phyloP scores from a whole-genome alignment of 2,329 filamentous ascomycete species.

The Samsoniella hepiali region DNA sequence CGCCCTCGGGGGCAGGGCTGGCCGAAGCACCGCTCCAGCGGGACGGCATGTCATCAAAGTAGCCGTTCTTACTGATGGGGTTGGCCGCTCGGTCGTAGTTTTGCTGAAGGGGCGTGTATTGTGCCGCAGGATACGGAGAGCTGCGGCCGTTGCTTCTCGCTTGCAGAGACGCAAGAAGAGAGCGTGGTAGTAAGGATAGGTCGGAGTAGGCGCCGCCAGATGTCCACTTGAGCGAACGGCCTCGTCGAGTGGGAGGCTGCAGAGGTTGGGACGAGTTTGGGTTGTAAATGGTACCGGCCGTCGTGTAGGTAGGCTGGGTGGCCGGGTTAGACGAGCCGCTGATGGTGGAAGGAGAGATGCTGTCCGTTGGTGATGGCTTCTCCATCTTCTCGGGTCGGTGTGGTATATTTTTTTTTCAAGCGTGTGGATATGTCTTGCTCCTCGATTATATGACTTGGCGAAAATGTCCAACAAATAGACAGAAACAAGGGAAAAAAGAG shows the following conservation, averaged over 20 bases:
- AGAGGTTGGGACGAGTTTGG: conserved; percentile 44
- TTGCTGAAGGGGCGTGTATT: conserved; percentile 53
- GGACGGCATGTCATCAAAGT: conserved; percentile 9
- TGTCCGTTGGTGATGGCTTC: conserved; percentile 27
- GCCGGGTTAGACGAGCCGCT: conserved; percentile 24
- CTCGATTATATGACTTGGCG: conserved; percentile 12
- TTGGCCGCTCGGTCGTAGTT: conserved; percentile 52
- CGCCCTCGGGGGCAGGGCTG: not conserved
- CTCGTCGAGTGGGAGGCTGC: conserved; percentile 50
- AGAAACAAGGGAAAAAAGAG: conserved; percentile 2
- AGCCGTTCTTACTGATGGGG: conserved; percentile 27
- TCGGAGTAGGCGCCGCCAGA: conserved; percentile 29
- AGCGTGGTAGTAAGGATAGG: conserved; percentile 37
- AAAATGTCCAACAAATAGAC: conserved; percentile 13
- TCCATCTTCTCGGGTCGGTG: conserved; percentile 28
- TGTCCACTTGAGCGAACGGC: conserved; percentile 44
- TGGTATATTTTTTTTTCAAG: conserved; percentile 8
- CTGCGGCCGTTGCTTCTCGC: conserved; percentile 27
- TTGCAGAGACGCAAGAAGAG: conserved; percentile 36
- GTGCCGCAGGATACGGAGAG: conserved; percentile 28
- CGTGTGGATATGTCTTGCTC: conserved; percentile 9
- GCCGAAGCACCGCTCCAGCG: not conserved
- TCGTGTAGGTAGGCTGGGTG: conserved; percentile 48
- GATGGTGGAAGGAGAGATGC: conserved; percentile 24
- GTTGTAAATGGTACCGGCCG: conserved; percentile 55